Conservation (phyloP, 306 rosid genomes). For the Dicorynia guianensis region DNA sequence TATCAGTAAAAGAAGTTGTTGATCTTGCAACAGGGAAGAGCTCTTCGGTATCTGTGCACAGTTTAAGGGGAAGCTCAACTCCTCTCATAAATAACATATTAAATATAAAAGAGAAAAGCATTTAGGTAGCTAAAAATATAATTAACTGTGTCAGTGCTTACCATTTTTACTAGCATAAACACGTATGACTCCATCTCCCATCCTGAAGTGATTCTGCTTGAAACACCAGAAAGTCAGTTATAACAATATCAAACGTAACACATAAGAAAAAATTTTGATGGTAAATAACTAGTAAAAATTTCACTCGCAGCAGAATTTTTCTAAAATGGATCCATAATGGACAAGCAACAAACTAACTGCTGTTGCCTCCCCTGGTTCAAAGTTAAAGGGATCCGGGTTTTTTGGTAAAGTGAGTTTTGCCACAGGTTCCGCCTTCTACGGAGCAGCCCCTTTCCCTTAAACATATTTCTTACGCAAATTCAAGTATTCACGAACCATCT, state of each 20-base stretch:
- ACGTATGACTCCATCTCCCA: slow-evolving; percentile 77
- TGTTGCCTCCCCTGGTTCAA: slow-evolving; percentile 55
- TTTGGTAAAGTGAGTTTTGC: background rate
- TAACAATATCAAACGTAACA: slow-evolving; percentile 34
- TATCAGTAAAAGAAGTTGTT: slow-evolving; percentile 78
- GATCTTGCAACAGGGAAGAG: slow-evolving; percentile 81
- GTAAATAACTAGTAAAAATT: slow-evolving; percentile 28
- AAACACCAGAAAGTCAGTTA: slow-evolving; percentile 37
- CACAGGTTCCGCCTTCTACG: slow-evolving; percentile 50
- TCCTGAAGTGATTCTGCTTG: slow-evolving; percentile 70
- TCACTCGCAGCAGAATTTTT: slow-evolving; percentile 25
- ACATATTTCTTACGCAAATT: slow-evolving; percentile 59
- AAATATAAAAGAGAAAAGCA: background rate
- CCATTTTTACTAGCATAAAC: slow-evolving; percentile 77
- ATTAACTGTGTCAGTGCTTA: slow-evolving; percentile 40
- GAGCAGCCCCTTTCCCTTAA: slow-evolving; percentile 48
- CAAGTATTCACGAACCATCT: slow-evolving; percentile 56
- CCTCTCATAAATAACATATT: slow-evolving; percentile 21
- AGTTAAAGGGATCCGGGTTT: slow-evolving; percentile 53
- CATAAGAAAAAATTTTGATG: slow-evolving; percentile 26
- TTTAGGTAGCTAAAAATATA: background rate
- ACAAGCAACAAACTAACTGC: slow-evolving; percentile 47
- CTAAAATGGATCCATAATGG: slow-evolving; percentile 31
- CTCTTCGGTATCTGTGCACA: slow-evolving; percentile 62
- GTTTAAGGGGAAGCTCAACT: slow-evolving; percentile 36